Percentiles rank a stretch among this genome's conserved stretches.
Conservation (phyloP, 192 early-diverging fungal genomes). For the Podila horticola region DNA sequence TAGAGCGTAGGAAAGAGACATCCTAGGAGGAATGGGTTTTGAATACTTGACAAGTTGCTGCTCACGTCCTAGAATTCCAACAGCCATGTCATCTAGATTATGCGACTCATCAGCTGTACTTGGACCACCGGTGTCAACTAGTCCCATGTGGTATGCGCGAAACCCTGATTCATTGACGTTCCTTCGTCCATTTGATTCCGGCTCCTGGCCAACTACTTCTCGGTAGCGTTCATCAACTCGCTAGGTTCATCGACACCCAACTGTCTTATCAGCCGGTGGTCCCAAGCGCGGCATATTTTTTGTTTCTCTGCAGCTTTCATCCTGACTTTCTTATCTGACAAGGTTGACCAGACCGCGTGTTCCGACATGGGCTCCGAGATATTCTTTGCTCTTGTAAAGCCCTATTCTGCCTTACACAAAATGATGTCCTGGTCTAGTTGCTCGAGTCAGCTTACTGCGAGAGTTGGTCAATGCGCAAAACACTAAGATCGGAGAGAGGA, state of each 20-base stretch:
- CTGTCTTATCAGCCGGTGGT: constrained; percentile 15
- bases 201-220: neutral
- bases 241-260: constrained; percentile 15
- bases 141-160: constrained; percentile 12
- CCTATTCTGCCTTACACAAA: constrained; percentile 26
- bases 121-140: constrained; percentile 17
- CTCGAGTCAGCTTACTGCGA: constrained; percentile 17
- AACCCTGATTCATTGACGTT: constrained; percentile 1
- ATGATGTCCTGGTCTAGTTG: constrained; percentile 14
- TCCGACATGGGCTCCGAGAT: constrained; percentile 17
- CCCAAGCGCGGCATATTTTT: constrained; percentile 11
- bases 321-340: constrained; percentile 6
- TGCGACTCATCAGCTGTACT: constrained; percentile 11
- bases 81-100: constrained; percentile 12
- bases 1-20: constrained; percentile 24
- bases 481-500: constrained; percentile 11
- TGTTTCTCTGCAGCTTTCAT: constrained; percentile 5
- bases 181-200: neutral
- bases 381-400: constrained; percentile 6
- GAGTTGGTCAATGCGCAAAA: constrained; percentile 20
- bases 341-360: constrained; percentile 14
- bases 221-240: constrained; percentile 18
- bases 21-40: constrained; percentile 15
- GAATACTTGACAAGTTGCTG: constrained; percentile 15
- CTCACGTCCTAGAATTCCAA: constrained; percentile 15